Evolutionary conservation across 2,329 filamentous ascomycete species (phyloP), one percentile per base, ranked within the genome.

Genomic region (Sporothrix brunneoviolacea): DNA sequence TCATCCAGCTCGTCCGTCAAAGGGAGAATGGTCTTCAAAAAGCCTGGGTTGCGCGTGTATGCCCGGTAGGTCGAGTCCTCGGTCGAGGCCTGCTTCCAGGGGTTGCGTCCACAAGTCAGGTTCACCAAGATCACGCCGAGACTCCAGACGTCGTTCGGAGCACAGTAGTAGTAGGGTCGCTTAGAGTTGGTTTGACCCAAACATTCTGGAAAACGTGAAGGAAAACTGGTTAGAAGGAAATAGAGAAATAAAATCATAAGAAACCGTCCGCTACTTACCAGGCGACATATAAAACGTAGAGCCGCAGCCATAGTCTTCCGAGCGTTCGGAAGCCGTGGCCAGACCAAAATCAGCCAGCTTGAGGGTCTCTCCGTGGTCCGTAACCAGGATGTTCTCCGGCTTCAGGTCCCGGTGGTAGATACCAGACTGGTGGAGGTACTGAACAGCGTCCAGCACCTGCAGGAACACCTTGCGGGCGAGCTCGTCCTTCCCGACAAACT

Each of bases 201-300:
- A 66, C 93, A 98, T 80, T 98, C 93, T 96, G 69, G 7, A 24
- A 19, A 18, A 50, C 19, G 37, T 32, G 51, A 42, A 48, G 55
- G 52, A 22, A 16, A 54, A 45, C 37, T 50, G 42, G 40, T 51
- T 45, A 32, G 15, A 39, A 39, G 4, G 19, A 16, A 18, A 22
- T 3, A 28, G 8, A 30, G 39, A 22, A n/a, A 13, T 12, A 30
- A 15, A 10, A n/a, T n/a, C n/a, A n/a, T n/a, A n/a, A n/a, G n/a
- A n/a, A n/a, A n/a, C n/a, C n/a, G n/a, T n/a, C n/a, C n/a, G n/a
- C n/a, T n/a, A 47, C 52, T 3, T 38, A 46, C 44, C 91, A 80
- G 93, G 93, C 64, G 90, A 95, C 93, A 97, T 98, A 73, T 98
- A 98, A 64, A 97, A 97, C 13, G 91, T 97, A 28, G 93, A 97